These are phyloP conservation scores for Paratinospora sagittata DNA, from an alignment of 164 flowering plant species.

Conservation along the genomic window DNA sequence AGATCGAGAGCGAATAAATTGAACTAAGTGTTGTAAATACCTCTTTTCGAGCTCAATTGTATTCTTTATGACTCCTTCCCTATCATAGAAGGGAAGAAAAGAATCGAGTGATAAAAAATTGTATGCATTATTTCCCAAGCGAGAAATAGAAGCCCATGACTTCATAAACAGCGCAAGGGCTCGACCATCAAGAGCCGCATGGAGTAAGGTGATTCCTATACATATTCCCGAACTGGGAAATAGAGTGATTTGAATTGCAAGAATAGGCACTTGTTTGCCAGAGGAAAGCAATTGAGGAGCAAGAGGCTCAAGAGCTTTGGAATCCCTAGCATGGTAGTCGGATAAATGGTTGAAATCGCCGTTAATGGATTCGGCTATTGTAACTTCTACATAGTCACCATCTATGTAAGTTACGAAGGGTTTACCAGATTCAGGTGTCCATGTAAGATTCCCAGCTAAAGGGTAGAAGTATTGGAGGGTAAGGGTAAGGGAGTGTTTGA, in stretches of 20 bases:
- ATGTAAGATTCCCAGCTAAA: slow-evolving; percentile 26
- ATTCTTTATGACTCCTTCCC: not conserved
- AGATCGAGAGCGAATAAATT: not conserved
- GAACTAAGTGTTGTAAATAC: not conserved
- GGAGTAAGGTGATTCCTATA: slow-evolving; percentile 30
- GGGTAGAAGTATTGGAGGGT: slow-evolving; percentile 19
- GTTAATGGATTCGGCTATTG: slow-evolving; percentile 24
- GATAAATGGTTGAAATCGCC: slow-evolving; percentile 21
- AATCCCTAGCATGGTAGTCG: slow-evolving; percentile 13
- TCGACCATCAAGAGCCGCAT: slow-evolving; percentile 22
- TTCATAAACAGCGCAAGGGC: slow-evolving; percentile 7
- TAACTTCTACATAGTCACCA: slow-evolving; percentile 30
- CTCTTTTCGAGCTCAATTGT: not conserved
- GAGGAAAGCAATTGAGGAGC: slow-evolving; percentile 23
- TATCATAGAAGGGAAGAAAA: slow-evolving; percentile 11
- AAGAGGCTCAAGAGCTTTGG: slow-evolving; percentile 19
- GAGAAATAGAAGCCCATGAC: slow-evolving; percentile 14
- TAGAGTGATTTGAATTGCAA: slow-evolving; percentile 35
- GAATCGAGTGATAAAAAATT: not conserved
- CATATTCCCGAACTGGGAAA: slow-evolving; percentile 24
- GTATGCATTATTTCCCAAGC: slow-evolving; percentile 4
- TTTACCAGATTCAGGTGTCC: slow-evolving; percentile 18
- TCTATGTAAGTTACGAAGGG: slow-evolving; percentile 24
- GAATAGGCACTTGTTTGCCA: slow-evolving; percentile 6
- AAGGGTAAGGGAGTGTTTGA: slow-evolving; percentile 35